Base-by-base conservation (phyloP, 139 green algal genomes). In the Axilococcus clingmanii region DNA sequence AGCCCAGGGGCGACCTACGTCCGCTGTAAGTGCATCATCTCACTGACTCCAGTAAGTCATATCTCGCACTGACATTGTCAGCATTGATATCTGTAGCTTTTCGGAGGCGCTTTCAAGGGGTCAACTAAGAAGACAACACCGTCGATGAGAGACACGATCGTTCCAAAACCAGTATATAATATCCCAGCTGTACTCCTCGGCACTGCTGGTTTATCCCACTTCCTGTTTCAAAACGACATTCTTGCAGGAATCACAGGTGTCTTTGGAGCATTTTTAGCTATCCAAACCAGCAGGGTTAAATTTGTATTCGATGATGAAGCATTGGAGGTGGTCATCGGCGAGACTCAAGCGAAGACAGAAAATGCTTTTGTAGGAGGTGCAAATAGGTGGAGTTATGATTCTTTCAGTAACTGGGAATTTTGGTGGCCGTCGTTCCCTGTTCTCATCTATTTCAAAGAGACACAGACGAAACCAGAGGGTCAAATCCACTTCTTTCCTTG, bases 381-480 rank as follows among this genome's bases (percentile, higher is more conserved):
- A 25, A 95, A 93, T 75, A 54, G 64, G 5, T 95, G 86, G 86
- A 50, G 52, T 1, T 95, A 87, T 59, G 57, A 82, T 57, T 76
- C 65, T 15, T 93, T 96, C 56, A 62, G 79, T 29, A 94, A 94
- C 72, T 94, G 85, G 77, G 87, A 95, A 79, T 77, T 93, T 35
- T 94, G 89, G 90, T 98, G 75, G 73, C 87, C 91, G 0, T 57
- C 38, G 4, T 96, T 98, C 70, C 91, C 91, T 20, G 66, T 96
- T 11, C 74, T 98, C 14, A 83, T 95, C 1, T 96, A 96, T 73
- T 97, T 96, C 78, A 97, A 96, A 85, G 91, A 98, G 75, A 95
- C 64, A 20, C 87, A 97, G 67, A 98, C 91, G 4, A 95, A 94
- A 63, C 77, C 84, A 7, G 91, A 97, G 69, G 91, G 91, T 2